Evolutionary conservation across 1,284 basidiomycete species (phyloP), one percentile per base, ranked within the genome.

Genomic region (Ustilago tritici): DNA sequence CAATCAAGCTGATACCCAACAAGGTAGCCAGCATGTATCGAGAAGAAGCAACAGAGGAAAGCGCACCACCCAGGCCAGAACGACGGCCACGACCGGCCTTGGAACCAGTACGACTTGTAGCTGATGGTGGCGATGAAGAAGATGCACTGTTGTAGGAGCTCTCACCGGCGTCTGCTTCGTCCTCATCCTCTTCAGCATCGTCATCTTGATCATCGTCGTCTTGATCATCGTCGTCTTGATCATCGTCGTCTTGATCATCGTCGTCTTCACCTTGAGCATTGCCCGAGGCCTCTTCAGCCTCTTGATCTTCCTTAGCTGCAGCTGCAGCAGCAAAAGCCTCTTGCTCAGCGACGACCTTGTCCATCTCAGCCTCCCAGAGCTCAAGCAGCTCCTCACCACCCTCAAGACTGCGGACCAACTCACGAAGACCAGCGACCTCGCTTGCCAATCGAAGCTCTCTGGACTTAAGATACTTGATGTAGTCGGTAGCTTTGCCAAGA

Each of bases 401-500:
- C 35, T 84, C 79, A 32, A 85, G 77, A 66, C 71, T 77, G 70
- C 74, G 75, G 32, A 85, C 70, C 15, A 85, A 72, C 61, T 83
- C 80, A 28, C 78, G 73, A 36, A 85, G 70, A 12, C 78, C 84
- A 9, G 70, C 67, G 5, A 83, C 82, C 56, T 85, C 80, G 59
- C 78, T 79, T 36, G 66, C 68, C 23, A 85, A 68, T 40, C 79
- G 70, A 43, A 80, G 56, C 62, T 85, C 84, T 7, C 84, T 64
- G 3, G 71, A 73, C 69, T 85, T 85, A 58, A 85, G 79, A 43
- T 82, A 82, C 61, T 78, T 80, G 67, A 85, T 85, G 68, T 85
- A 85, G 53, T 84, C 84, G 41, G 84, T 85, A 10, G 84, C 84
- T 53, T 84, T 85, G 50, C 77, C 78, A 15, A 85, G 76, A 28